Conservation (phyloP, 2,329 filamentous ascomycete species). For the Aureobasidium subglaciale region DNA sequence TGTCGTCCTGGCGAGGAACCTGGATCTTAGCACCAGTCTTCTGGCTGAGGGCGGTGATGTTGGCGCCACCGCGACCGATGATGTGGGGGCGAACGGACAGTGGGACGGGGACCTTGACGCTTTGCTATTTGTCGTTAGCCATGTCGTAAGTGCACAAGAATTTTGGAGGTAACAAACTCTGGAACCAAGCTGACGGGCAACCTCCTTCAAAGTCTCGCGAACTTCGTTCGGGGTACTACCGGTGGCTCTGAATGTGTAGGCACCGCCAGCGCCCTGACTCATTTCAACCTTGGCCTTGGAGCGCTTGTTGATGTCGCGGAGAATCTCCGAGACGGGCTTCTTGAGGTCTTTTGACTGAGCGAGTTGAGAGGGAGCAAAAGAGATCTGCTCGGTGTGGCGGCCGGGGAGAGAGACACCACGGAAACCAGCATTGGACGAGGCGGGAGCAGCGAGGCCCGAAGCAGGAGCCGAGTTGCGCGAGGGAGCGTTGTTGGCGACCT, state of each 20-base stretch:
- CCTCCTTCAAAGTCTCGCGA: slow-evolving; percentile 79
- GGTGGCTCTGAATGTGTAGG: slow-evolving; percentile 73
- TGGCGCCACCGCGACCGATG: slow-evolving; percentile 85
- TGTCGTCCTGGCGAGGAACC: slow-evolving; percentile 72
- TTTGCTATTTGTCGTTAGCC: slow-evolving; percentile 42
- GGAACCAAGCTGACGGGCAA: slow-evolving; percentile 78
- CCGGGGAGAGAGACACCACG: slow-evolving; percentile 66
- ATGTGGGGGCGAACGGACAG: slow-evolving; percentile 78
- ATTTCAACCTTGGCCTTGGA: slow-evolving; percentile 81
- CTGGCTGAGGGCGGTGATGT: slow-evolving; percentile 83
- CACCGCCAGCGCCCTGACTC: slow-evolving; percentile 63
- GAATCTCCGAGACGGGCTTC: slow-evolving; percentile 74
- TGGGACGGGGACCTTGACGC: slow-evolving; percentile 71
- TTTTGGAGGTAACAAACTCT: slow-evolving; percentile 51
- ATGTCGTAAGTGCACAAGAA: background rate
- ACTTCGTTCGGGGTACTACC: slow-evolving; percentile 71
- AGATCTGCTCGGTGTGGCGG: slow-evolving; percentile 69
- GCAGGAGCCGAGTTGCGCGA: slow-evolving; percentile 58
- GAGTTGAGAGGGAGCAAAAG: slow-evolving; percentile 68
- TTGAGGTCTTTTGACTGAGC: slow-evolving; percentile 70
- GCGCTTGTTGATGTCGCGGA: slow-evolving; percentile 87
- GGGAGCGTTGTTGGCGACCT: slow-evolving; percentile 41
- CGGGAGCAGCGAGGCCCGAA: slow-evolving; percentile 46
- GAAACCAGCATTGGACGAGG: slow-evolving; percentile 38
- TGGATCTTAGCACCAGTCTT: slow-evolving; percentile 86